Base-by-base conservation (phyloP, 1,284 basidiomycete genomes). In the Ustilago bromivora region DNA sequence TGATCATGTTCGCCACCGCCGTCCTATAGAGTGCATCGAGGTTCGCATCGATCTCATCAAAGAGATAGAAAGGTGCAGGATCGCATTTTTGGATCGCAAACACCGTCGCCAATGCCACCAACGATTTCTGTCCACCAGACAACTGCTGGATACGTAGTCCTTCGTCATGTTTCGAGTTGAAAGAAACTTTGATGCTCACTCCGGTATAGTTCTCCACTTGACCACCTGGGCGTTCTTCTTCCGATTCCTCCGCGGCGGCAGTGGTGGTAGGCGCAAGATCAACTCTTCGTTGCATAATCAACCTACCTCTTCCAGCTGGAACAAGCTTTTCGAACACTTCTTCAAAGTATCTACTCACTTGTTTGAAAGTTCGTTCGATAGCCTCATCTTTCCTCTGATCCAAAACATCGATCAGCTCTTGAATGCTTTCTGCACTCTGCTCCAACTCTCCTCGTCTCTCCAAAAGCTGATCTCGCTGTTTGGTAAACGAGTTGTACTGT, bases 61-160 rank as follows among this genome's bases (percentile, higher is more conserved):
- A 99, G n/a, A 99, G 89, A 87, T 99, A 99, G 89, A 99, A 99
- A 0, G 97, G 97, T 0, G 97, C 97, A 1, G 97, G 97, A 84
- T 99, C 97, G 86, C 96, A 98, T 87, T 97, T 98, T 87, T 99
- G 97, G 81, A 99, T 99, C 9, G 96, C 95, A 84, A 99, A 99
- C 19, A 99, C 96, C 38, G 94, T 93, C 1, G 97, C 95, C 34
- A 99, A 91, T 0, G 97, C 97, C 4, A 99, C 97, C 12, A 99
- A 89, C 1, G 95, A 96, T 86, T 99, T 99, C 83, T 99, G 97
- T 8, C 97, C 97, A 60, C 97, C 97, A 2, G 96, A 98, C 6
- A 99, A 88, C 86, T 99, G 97, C 85, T 97, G 95, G 81, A 99
- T 97, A 61, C 94, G 91, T 71, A 98, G 88, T 0, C 96, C 96